Base-by-base conservation (phyloP, 495 filamentous ascomycete species). In the Penicillium cosmopolitanum region DNA sequence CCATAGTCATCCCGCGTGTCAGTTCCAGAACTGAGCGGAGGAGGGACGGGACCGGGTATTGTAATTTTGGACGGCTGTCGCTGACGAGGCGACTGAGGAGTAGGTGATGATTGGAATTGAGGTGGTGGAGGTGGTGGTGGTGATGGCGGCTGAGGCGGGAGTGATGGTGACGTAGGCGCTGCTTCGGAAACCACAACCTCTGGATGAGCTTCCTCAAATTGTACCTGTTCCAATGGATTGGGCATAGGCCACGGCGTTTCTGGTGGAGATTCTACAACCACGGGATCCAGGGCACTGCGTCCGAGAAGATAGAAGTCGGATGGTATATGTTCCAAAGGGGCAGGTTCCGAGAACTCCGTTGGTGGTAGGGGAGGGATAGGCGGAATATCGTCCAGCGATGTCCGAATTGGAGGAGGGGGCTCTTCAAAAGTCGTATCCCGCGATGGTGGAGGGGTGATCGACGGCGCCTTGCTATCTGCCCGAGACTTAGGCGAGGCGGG, bases 1-100 rank as follows among this genome's bases (percentile, higher is more conserved):
- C 95, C 95, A 69, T 96, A 95, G 25, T 88, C 85, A 72, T 96
- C 93, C n/a, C 91, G 85, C 59, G 60, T 66, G 5, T 70, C 69
- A 19, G 66, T 73, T 50, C 63, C 70, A 48, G 64, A 58, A 25
- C 66, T 53, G 40, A 79, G 60, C n/a, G 66, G 69, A 7, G 73
- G 78, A 8, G 67, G 77, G 33, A 78, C 71, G 31, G 63, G 65
- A 46, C 80, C 80, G 36, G 79, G 78, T 62, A 73, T 71, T 52
- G 74, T 65, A 7, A 77, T 71, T 43, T 74, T 77, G n/a, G 73
- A 69, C 51, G 76, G 73, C 57, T 69, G 63, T n/a, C 70, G 70
- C 50, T 66, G 58, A 15, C 53, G 68, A 34, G 50, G 23, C 1
- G 62, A n/a, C 19, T 47, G 46, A 16, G 48, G 21, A 16, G 51